A percentile compares a stretch with the other conserved stretches of the same genome.
Conservation (phyloP, 768 basidiomycete genomes). For the Boletus rubescentipes region DNA sequence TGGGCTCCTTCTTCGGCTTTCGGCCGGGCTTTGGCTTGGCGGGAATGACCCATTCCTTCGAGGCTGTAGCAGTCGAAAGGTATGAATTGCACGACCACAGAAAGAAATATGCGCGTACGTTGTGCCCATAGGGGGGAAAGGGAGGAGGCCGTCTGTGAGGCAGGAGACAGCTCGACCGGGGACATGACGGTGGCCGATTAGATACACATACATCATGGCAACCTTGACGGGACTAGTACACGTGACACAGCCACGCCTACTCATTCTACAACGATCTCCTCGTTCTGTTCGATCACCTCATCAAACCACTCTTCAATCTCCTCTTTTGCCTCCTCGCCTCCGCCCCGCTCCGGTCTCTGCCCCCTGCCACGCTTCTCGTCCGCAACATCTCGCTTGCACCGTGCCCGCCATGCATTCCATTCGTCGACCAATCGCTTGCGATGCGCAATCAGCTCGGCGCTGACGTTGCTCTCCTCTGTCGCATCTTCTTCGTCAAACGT, state of each 20-base stretch:
- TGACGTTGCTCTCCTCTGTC: conserved; percentile 90
- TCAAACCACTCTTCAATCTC: conserved; percentile 95
- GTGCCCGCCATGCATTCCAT: conserved; percentile 95
- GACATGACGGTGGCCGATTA: conserved; percentile 29
- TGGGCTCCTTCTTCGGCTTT: conserved; percentile 76
- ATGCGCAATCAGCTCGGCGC: conserved; percentile 87
- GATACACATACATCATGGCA: conserved; percentile 3
- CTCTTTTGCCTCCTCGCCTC: conserved; percentile 66
- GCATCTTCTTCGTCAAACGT: conserved; percentile 97
- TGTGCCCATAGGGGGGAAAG: conserved; percentile 75
- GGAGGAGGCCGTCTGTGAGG: conserved; percentile 33
- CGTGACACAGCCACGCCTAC: conserved; percentile 26
- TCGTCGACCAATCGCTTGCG: conserved; percentile 93
- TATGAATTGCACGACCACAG: neutral
- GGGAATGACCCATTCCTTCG: conserved; percentile 88
- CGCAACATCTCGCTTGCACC: conserved; percentile 63
- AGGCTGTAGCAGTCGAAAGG: conserved; percentile 46
- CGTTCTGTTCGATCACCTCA: conserved; percentile 88
- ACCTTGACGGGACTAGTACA: neutral
- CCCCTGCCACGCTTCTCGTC: conserved; percentile 50
- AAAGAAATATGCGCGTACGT: conserved; percentile 40
- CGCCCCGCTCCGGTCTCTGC: conserved; percentile 31
- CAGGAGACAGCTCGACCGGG: conserved; percentile 30
- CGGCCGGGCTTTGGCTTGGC: conserved; percentile 86
- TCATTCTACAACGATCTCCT: conserved; percentile 70